These are phyloP conservation scores for Salix viminalis DNA, from an alignment of 345 rosid genomes.

Conservation along the genomic window DNA sequence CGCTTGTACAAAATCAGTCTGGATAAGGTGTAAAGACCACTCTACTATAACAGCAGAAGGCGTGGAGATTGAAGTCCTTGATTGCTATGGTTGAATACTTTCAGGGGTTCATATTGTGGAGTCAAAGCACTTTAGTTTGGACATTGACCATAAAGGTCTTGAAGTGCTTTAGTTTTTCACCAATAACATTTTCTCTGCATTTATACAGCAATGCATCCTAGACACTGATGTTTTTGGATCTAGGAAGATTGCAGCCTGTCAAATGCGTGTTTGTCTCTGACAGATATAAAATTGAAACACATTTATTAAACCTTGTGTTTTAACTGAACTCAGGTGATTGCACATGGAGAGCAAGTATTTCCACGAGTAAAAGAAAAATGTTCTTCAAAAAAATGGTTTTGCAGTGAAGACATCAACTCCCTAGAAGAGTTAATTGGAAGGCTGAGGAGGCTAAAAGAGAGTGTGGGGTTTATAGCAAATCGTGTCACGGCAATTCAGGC, in stretches of 20 bases:
- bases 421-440: conserved; percentile 80
- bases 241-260: background rate
- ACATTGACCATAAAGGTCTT: background rate
- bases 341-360: conserved; percentile 93
- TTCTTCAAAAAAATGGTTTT: conserved; percentile 69
- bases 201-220: background rate
- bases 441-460: conserved; percentile 84
- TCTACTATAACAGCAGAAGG: background rate
- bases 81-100: background rate
- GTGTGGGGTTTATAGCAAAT: conserved; percentile 84
- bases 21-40: background rate
- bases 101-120: background rate
- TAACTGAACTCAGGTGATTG: conserved; percentile 56
- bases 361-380: conserved; percentile 90
- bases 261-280: background rate
- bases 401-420: conserved; percentile 49
- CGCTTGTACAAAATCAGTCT: background rate
- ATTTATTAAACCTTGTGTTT: conserved; percentile 2
- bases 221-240: background rate
- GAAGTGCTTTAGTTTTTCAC: background rate
- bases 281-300: background rate
- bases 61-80: background rate
- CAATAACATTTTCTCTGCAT: background rate
- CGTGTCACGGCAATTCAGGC: conserved; percentile 92
- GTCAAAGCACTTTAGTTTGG: background rate